Evolutionary conservation across 352 stramenopile species (phyloP), one percentile per base, ranked within the genome.

Genomic region (Phytophthora citrophthora): DNA sequence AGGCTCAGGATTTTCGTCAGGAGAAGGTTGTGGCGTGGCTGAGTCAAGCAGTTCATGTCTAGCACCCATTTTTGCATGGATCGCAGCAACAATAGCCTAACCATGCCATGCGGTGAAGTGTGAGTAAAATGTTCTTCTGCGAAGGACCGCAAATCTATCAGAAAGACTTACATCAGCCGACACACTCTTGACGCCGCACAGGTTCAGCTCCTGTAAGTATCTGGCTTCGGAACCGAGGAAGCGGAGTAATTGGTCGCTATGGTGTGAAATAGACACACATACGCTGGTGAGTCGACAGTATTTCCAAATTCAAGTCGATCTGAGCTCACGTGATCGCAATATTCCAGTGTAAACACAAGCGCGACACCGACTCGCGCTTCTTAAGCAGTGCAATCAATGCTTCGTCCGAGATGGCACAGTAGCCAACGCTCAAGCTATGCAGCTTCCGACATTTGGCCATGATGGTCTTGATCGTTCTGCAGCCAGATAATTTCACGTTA

Each of bases 391-490:
- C 76, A 40, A 96, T 95, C 18, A 96, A 64, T 9, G 86, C 84
- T 32, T 96, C 89, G 53, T 96, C 89, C 12, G 87, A 86, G 36
- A 96, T 78, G n/a, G 83, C 65, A 43, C 83, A 95, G 71, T 96
- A 96, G 47, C 89, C 89, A 26, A 95, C 80, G 29, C 81, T 90
- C 18, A 96, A 68, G 56, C 87, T 95, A 61, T 94, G 86, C 20
- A 96, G 79, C 70, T 96, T 95, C 27, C 86, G 80, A 72, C 89
- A 96, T 61, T 96, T 96, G 55, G 82, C 79, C 79, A 90, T 95
- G 64, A 96, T 95, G 18, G 74, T 85, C 39, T 88, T 88, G 46
- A 96, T 83, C 13, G 87, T 95, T 71, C 89, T 96, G 47, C 44
- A 45, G 32, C 41, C 41, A 27, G 31, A 53, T 2, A 49, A 2